Conservation (phyloP, 1,284 basidiomycete species). For the Neotropicomus parvogracilis region DNA sequence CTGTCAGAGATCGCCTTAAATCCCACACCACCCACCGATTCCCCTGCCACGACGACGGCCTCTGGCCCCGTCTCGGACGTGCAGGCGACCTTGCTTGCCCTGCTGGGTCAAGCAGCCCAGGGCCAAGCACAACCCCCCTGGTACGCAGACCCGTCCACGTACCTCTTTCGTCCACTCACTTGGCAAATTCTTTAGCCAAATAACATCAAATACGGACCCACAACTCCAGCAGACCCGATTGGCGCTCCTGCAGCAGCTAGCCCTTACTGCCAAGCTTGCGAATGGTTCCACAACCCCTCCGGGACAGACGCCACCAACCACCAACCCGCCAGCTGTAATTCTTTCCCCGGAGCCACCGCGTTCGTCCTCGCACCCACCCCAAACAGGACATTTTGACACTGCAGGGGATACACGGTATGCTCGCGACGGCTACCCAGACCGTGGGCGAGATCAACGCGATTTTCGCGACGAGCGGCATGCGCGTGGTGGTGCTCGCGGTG, state of each 20-base stretch:
- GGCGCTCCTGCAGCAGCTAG: conserved; percentile 68
- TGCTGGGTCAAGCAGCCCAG: conserved; percentile 60
- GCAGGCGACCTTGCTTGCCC: conserved; percentile 62
- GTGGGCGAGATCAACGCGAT: conserved; percentile 47
- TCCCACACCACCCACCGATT: conserved; percentile 39
- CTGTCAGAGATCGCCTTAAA: conserved; percentile 58
- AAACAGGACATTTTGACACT: conserved; percentile 25
- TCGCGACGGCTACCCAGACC: conserved; percentile 48
- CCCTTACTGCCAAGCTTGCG: conserved; percentile 52
- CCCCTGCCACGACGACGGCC: conserved; percentile 33
- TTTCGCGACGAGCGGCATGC: conserved; percentile 38
- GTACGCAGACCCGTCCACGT: conserved; percentile 29
- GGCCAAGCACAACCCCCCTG: conserved; percentile 18
- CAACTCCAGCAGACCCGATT: conserved; percentile 55
- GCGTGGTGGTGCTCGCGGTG: conserved; percentile 43
- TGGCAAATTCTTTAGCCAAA: conserved; percentile 48
- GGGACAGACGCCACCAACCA: conserved; percentile 9
- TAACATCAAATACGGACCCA: conserved; percentile 49
- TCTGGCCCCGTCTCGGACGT: conserved; percentile 28
- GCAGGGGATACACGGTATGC: conserved; percentile 45
- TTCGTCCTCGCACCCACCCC: conserved; percentile 1
- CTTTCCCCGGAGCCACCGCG: background rate
- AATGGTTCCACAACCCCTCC: conserved; percentile 32
- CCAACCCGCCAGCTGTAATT: background rate
- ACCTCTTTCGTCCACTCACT: conserved; percentile 1